Evolutionary conservation across 108 stramenopile species (phyloP).

Genomic region (Craspedostauros australis): DNA sequence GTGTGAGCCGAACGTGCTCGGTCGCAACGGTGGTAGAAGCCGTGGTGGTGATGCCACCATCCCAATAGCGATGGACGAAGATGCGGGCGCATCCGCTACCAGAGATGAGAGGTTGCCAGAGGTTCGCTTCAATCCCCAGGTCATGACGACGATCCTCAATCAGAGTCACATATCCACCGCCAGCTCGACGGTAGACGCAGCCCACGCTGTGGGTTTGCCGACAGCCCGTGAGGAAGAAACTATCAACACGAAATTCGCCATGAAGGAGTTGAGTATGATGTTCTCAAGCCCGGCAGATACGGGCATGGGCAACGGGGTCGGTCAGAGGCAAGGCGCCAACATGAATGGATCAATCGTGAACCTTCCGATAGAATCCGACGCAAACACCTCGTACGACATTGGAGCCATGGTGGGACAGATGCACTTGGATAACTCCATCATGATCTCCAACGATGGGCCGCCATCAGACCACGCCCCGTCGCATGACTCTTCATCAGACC

Average conservation of each 20-base stretch:
- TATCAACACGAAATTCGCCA: constrained; percentile 77
- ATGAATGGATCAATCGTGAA: constrained; percentile 9
- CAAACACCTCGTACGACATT: too few species aligned
- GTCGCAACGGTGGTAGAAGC: too few species aligned
- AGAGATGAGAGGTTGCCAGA: constrained; percentile 11
- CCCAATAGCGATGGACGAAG: not conserved
- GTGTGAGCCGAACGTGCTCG: too few species aligned
- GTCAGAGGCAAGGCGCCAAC: constrained; percentile 7
- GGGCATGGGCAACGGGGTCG: constrained; percentile 16
- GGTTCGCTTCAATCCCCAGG: constrained; percentile 6
- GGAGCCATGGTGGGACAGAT: too few species aligned
- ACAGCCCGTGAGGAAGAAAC: constrained; percentile 60
- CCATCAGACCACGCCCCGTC: too few species aligned
- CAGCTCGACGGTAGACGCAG: constrained; percentile 62
- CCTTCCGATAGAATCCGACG: too few species aligned
- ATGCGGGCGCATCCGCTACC: constrained; percentile 1
- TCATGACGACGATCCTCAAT: constrained; percentile 21
- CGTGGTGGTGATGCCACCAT: too few species aligned
- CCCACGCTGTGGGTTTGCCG: constrained; percentile 32
- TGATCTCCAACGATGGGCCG: too few species aligned
- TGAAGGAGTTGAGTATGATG: constrained; percentile 82
- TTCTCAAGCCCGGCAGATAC: constrained; percentile 81
- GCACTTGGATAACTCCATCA: too few species aligned
- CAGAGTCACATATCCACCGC: constrained; percentile 48
- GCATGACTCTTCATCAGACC: too few species aligned